Conservation (phyloP, 2,329 filamentous ascomycete species). For the Amauroascus verrucosus region DNA sequence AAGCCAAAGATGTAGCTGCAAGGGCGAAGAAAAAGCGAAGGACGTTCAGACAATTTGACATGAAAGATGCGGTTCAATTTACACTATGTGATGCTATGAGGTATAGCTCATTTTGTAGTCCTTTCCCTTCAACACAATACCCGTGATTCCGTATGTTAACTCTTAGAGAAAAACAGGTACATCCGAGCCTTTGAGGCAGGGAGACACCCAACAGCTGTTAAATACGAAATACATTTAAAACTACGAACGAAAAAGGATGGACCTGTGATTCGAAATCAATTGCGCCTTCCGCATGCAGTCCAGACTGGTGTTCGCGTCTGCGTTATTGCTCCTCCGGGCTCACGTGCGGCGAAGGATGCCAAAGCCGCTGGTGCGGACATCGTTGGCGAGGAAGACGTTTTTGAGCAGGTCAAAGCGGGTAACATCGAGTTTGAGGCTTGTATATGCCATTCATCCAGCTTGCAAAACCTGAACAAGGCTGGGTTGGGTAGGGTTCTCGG, state of each 20-base stretch:
- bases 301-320: slow-evolving; percentile 80
- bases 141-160: not conserved
- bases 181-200: slow-evolving; percentile 89
- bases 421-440: slow-evolving; percentile 80
- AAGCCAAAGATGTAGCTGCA: slow-evolving; percentile 7
- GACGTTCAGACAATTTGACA: slow-evolving; percentile 53
- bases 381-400: slow-evolving; percentile 77
- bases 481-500: slow-evolving; percentile 71
- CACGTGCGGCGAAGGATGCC: slow-evolving; percentile 62
- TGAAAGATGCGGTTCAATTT: slow-evolving; percentile 61
- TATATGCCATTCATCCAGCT: slow-evolving; percentile 70
- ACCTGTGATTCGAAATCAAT: slow-evolving; percentile 72
- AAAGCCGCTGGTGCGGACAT: slow-evolving; percentile 66
- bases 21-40: slow-evolving; percentile 45
- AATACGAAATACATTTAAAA: slow-evolving; percentile 83
- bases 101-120: slow-evolving; percentile 29
- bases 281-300: slow-evolving; percentile 81
- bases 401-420: slow-evolving; percentile 64
- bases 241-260: slow-evolving; percentile 77
- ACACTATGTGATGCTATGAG: slow-evolving; percentile 87
- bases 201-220: slow-evolving; percentile 57
- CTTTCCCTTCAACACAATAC: not conserved
- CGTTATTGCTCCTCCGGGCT: slow-evolving; percentile 80
- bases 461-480: slow-evolving; percentile 70
- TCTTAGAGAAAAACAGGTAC: slow-evolving; percentile 49